Conservation (phyloP, 2,329 filamentous ascomycete genomes). For the Emmonsia crescens region DNA sequence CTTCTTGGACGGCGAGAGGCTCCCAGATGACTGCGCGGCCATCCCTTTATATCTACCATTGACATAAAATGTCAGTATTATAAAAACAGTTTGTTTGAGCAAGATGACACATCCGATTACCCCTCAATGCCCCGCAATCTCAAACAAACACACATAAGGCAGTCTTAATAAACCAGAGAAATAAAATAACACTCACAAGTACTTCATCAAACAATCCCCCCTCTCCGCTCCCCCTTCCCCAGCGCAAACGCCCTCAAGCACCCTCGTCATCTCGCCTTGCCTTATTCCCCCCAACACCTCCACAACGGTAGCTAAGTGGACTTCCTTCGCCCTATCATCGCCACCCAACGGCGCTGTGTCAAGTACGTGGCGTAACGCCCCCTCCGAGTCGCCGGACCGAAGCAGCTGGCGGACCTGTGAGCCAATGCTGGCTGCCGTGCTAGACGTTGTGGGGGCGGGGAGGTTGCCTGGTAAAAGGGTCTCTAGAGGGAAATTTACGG, state of each 20-base stretch:
- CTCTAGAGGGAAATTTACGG: constrained; percentile 79
- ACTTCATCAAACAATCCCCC: constrained; percentile 94
- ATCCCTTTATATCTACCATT: constrained; percentile 75
- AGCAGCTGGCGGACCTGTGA: constrained; percentile 79
- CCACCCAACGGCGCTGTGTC: constrained; percentile 66
- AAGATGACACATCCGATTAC: neutral
- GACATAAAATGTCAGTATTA: neutral
- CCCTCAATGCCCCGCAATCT: neutral
- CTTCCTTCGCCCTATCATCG: constrained; percentile 53
- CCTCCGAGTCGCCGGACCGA: constrained; percentile 75
- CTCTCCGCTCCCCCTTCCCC: constrained; percentile 72
- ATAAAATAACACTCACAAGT: constrained; percentile 54
- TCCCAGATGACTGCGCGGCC: constrained; percentile 36
- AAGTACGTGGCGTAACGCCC: constrained; percentile 70
- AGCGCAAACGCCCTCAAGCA: constrained; percentile 70
- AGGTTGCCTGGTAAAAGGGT: constrained; percentile 66
- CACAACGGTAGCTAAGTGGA: constrained; percentile 75
- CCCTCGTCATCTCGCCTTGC: constrained; percentile 85
- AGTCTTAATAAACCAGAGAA: neutral
- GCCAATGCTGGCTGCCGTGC: constrained; percentile 66
- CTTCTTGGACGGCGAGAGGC: constrained; percentile 39
- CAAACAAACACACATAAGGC: neutral
- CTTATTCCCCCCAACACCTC: constrained; percentile 96
- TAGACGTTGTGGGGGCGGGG: constrained; percentile 58
- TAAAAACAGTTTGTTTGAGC: neutral